A percentile compares a stretch with the other conserved stretches of the same genome.
Evolutionary conservation across 441 rosid genomes (phyloP).

Genomic region (Erysimum pusillum): DNA sequence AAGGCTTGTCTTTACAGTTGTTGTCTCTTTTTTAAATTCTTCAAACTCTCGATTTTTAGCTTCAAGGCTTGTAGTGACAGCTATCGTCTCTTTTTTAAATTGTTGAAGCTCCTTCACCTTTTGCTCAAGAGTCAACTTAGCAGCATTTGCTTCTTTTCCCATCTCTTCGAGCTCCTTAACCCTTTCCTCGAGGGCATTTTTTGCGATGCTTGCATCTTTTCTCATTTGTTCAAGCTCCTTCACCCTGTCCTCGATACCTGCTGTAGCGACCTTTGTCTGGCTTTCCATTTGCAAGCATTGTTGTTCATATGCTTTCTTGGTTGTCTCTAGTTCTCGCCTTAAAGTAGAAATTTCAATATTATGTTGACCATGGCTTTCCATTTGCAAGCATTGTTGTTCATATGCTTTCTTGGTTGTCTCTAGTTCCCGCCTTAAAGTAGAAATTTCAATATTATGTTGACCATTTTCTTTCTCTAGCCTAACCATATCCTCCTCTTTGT

Average conservation of each 20-base stretch:
- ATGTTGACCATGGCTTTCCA: constrained; percentile 48
- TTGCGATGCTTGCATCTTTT: constrained; percentile 54
- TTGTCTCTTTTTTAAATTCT: constrained; percentile 52
- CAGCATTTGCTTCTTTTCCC: constrained; percentile 55
- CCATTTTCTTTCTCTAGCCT: constrained; percentile 56
- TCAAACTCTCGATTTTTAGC: constrained; percentile 52
- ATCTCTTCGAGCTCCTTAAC: constrained; percentile 53
- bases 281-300: constrained; percentile 58
- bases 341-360: constrained; percentile 51
- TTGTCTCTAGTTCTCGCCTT: constrained; percentile 66
- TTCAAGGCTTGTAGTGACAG: constrained; percentile 55
- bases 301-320: constrained; percentile 62
- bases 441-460: constrained; percentile 51
- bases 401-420: constrained; percentile 62
- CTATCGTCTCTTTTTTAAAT: constrained; percentile 51
- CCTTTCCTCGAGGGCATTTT: constrained; percentile 61
- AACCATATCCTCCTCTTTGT: constrained; percentile 52
- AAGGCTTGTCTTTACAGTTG: constrained; percentile 53
- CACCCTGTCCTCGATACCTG: constrained; percentile 59
- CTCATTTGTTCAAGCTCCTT: constrained; percentile 56
- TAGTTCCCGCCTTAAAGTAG: constrained; percentile 61
- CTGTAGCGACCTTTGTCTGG: constrained; percentile 55
- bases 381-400: constrained; percentile 58
- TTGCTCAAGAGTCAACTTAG: constrained; percentile 55
- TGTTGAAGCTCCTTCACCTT: constrained; percentile 53